A percentile compares a stretch with the other conserved stretches of the same genome.
These are phyloP conservation scores for Agapanthus africanus DNA, from an alignment of 106 monocot genomes.

Conservation along the genomic window DNA sequence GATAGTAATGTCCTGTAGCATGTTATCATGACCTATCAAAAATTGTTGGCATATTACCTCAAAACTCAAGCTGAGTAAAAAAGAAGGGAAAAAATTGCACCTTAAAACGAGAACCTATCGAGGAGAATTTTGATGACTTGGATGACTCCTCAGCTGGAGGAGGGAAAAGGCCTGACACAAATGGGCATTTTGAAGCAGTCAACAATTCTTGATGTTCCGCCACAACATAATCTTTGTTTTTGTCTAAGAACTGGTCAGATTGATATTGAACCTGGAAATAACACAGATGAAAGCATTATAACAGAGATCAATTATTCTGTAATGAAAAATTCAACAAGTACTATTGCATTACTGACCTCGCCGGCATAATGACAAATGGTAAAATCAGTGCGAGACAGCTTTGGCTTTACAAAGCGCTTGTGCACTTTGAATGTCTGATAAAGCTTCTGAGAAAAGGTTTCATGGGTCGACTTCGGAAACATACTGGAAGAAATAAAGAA, in stretches of 20 bases:
- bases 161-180: constrained; percentile 87
- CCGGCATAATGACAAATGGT: constrained; percentile 95
- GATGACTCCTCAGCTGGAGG: constrained; percentile 53
- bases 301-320: background rate
- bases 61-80: background rate
- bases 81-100: constrained; percentile 17
- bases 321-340: background rate
- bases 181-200: constrained; percentile 78
- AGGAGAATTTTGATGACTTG: constrained; percentile 96
- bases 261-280: constrained; percentile 77
- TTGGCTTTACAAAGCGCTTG: constrained; percentile 93
- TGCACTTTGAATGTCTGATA: constrained; percentile 87
- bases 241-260: constrained; percentile 89
- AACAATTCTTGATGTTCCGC: constrained; percentile 91
- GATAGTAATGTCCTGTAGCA: background rate
- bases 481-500: constrained; percentile 42
- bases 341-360: constrained; percentile 43
- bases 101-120: constrained; percentile 96
- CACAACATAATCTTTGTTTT: constrained; percentile 98
- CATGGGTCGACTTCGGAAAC: constrained; percentile 98
- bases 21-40: background rate
- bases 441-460: constrained; percentile 95
- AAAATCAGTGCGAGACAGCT: constrained; percentile 87
- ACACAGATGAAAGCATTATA: background rate
- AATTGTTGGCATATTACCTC: background rate